A percentile compares a stretch with the other conserved stretches of the same genome.
Conservation (phyloP, 2,329 filamentous ascomycete species). For the Beauveria sp. region DNA sequence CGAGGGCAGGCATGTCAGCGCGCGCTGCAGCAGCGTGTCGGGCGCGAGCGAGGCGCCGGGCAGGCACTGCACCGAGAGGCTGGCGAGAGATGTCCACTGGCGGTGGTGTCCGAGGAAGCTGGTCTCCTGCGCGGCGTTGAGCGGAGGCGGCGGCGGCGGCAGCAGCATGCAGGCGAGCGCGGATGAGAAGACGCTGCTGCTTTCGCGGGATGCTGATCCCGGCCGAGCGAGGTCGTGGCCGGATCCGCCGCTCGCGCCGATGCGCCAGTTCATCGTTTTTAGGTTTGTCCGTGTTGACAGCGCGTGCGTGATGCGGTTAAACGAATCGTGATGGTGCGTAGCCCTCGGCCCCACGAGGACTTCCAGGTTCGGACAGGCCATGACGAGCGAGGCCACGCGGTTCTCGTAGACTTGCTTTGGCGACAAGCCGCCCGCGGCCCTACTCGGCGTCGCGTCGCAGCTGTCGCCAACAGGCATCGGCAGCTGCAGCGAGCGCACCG, state of each 20-base stretch:
- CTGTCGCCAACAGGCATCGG: too few species aligned
- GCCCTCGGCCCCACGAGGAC: slow-evolving; percentile 47
- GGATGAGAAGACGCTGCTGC: slow-evolving; percentile 18
- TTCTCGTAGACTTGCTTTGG: slow-evolving; percentile 38
- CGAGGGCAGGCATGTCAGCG: slow-evolving; percentile 43
- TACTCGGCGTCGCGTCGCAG: too few species aligned
- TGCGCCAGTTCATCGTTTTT: slow-evolving; percentile 52
- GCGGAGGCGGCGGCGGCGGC: slow-evolving; percentile 12
- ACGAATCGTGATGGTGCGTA: slow-evolving; percentile 45
- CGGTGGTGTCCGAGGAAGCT: slow-evolving; percentile 44
- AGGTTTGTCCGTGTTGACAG: slow-evolving; percentile 49
- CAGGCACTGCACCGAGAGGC: slow-evolving; percentile 51
- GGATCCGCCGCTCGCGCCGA: slow-evolving; percentile 29
- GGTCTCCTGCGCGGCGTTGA: slow-evolving; percentile 27
- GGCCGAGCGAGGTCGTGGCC: slow-evolving; percentile 19
- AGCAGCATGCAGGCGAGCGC: slow-evolving; percentile 22
- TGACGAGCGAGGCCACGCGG: slow-evolving; percentile 51
- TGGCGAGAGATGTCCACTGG: slow-evolving; percentile 48
- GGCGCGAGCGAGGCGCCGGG: slow-evolving; percentile 48
- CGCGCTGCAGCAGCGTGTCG: slow-evolving; percentile 42
- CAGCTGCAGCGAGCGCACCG: too few species aligned
- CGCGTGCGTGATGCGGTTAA: slow-evolving; percentile 50
- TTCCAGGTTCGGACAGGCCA: slow-evolving; percentile 60
- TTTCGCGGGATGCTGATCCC: not conserved
- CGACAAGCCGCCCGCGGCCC: too few species aligned